Base-by-base conservation (phyloP, 768 basidiomycete species). In the Tricholoma saponaceum region DNA sequence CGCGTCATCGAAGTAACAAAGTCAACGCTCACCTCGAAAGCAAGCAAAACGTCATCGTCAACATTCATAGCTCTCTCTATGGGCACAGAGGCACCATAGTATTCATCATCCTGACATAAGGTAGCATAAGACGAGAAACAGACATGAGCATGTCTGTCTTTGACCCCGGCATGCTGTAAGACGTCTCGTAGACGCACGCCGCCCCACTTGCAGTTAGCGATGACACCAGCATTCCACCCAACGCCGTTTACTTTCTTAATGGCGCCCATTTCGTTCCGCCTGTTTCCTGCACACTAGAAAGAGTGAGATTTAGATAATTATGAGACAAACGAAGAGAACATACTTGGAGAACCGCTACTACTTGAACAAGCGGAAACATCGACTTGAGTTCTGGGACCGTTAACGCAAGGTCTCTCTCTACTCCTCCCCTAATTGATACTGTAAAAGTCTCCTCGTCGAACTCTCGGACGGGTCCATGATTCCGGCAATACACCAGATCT, bases 141-240 rank as follows among this genome's bases (percentile, higher is more conserved):
- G 20, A 82, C 82, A 60, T 89, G 86, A 35, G 69, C 61, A 18
- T 73, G 69, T 20, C 69, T 66, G 2, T 57, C 44, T 26, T 62
- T 59, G 32, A 85, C 70, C 6, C 79, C 78, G 3, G 72, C 71
- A 39, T 74, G 66, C 9, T 74, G 69, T 57, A 90, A 76, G 26
- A 89, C 62, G 55, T 88, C 82, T 20, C 81, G 74, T 9, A 90
- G 69, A 0, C 76, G 74, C 0, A 81, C 79, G 14, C 89, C 89
- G 3, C 77, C 76, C 88, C 89, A 90, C 57, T 71, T 75, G 62
- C 81, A 82, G 66, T 90, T 90, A 56, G 83, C 82, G 49, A 87
- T 81, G n/a, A 85, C 85, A 18, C 85, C 88, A 57, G 85, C 83
- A 20, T 75, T 75, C 86, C 86, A 89, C 3, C 76, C 77, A 22